Evolutionary conservation across 108 stramenopile species (phyloP).

Genomic region (Pelagomonas calceolata): DNA sequence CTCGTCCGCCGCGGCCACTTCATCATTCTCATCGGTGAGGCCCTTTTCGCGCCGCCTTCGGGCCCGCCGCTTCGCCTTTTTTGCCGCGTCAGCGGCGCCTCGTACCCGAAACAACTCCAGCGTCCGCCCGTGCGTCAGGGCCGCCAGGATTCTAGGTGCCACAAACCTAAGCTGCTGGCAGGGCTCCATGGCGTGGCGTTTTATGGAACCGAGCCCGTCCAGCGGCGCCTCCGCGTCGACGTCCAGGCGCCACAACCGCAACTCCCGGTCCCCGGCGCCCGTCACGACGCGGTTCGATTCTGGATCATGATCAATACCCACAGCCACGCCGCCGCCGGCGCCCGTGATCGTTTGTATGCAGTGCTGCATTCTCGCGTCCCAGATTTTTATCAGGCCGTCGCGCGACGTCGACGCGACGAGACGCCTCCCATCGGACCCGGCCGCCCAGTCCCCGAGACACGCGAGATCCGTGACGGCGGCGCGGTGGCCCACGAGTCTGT

Average conservation of each 20-base stretch:
- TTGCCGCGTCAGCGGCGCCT: slow-evolving; percentile 46
- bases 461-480: slow-evolving; percentile 75
- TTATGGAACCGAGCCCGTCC: background rate
- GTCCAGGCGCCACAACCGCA: slow-evolving; percentile 66
- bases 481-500: slow-evolving; percentile 74
- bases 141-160: slow-evolving; percentile 15
- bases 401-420: slow-evolving; percentile 63
- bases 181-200: background rate
- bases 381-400: slow-evolving; percentile 93
- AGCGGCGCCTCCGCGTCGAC: slow-evolving; percentile 2
- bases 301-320: slow-evolving; percentile 24
- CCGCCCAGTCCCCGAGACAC: slow-evolving; percentile 39
- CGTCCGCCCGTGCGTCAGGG: slow-evolving; percentile 26
- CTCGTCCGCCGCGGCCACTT: slow-evolving; percentile 77
- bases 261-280: slow-evolving; percentile 73
- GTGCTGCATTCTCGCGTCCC: slow-evolving; percentile 88
- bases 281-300: slow-evolving; percentile 61
- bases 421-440: background rate
- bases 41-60: slow-evolving; percentile 58
- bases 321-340: background rate
- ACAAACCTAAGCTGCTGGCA: background rate
- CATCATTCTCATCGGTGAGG: slow-evolving; percentile 47
- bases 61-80: slow-evolving; percentile 69
- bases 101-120: slow-evolving; percentile 71
- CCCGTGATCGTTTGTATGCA: slow-evolving; percentile 85